Evolutionary conservation across 2,329 filamentous ascomycete species (phyloP), one percentile per base, ranked within the genome.

Genomic region (Herpomyces periplanetae): DNA sequence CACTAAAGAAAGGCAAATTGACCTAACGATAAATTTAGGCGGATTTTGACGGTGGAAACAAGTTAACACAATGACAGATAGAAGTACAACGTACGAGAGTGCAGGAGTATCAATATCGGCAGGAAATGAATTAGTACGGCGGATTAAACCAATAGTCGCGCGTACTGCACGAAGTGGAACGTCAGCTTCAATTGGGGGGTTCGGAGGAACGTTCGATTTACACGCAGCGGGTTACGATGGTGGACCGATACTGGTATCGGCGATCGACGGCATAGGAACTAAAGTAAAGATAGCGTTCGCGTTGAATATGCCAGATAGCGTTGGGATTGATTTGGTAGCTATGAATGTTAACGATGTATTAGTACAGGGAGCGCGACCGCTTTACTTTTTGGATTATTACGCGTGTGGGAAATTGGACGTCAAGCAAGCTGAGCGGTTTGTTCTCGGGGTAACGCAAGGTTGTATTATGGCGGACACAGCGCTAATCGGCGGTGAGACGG

Each of bases 321-420:
- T 96, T 5, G 80, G 15, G 24, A 71, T 96, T 30, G 80, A 96
- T 35, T 52, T 96, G 13, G 80, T 96, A 3, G 80, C 80, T 28
- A 91, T 91, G 75, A 91, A 88, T 38, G 80, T 91, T 34, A 96
- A 96, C 38, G 80, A 96, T 33, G 50, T 96, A 0, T 61, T 96
- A 19, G 80, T 91, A 5, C 73, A 91, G 43, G 80, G 80, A 21
- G 80, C 80, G 6, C 68, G 80, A 29, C 73, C 80, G 2, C 49
- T 91, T 27, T 80, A 80, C 48, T 91, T 96, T 51, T 58, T 91
- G 25, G 80, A 96, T 44, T 91, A 85, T 50, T 88, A 84, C 41
- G 75, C 71, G 24, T 88, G 73, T 48, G 71, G 66, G 38, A 63
- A 62, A 36, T 53, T 96, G 10, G 57, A 84, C 28, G 53, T 75